A percentile compares a stretch with the other conserved stretches of the same genome.
phyloP scores from a whole-genome alignment of 2,329 filamentous ascomycete genomes.

The Aspergillus melleus region DNA sequence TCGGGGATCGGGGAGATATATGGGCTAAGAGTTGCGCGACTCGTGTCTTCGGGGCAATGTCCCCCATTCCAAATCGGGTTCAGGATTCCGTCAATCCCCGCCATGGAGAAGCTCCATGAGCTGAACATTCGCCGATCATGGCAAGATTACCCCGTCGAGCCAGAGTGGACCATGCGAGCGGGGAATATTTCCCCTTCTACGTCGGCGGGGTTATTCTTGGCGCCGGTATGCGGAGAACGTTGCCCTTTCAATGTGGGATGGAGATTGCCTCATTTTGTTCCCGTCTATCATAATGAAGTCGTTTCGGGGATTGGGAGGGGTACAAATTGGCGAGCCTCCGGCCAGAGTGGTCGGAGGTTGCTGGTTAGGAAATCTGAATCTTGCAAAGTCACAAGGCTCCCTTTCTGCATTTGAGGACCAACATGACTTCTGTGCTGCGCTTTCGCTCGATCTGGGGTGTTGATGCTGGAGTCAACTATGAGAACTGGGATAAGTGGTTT shows the following conservation, averaged over 20 bases:
- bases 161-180: neutral
- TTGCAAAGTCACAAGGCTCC: too few species aligned
- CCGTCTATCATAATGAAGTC: neutral
- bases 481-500: too few species aligned
- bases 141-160: neutral
- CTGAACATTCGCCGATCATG: neutral
- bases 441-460: too few species aligned
- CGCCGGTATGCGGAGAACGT: slow-evolving; percentile 1
- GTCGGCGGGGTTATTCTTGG: slow-evolving; percentile 2
- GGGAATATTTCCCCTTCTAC: neutral
- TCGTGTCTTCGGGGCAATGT: too few species aligned
- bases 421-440: too few species aligned
- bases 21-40: neutral
- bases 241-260: neutral
- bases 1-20: neutral
- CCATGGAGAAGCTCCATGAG: too few species aligned
- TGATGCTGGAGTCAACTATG: too few species aligned
- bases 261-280: neutral
- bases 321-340: neutral
- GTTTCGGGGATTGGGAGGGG: neutral
- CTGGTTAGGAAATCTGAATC: too few species aligned
- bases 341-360: too few species aligned
- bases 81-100: too few species aligned
- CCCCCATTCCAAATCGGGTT: too few species aligned
- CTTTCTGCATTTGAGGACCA: too few species aligned